Conservation (phyloP, 495 filamentous ascomycete species). For the Umbilicaria muhlenbergii region DNA sequence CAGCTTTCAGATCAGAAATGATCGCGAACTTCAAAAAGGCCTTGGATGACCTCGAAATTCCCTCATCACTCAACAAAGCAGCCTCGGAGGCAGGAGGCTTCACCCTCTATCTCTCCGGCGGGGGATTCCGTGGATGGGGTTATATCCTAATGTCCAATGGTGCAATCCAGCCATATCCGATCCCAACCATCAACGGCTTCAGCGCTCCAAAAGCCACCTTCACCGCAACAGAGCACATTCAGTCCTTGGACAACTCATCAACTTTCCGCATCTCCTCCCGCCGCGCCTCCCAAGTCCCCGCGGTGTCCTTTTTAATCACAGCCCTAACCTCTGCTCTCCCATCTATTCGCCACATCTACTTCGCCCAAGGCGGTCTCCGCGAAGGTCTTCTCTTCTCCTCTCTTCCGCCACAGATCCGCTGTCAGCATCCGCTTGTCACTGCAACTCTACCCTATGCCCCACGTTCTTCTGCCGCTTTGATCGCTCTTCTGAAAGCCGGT, state of each 20-base stretch:
- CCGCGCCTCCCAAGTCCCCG: constrained; percentile 65
- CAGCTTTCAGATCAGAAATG: constrained; percentile 39
- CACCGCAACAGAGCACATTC: constrained; percentile 24
- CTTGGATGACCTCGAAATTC: constrained; percentile 39
- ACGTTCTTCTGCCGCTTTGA: constrained; percentile 21
- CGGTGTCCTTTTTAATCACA: constrained; percentile 64
- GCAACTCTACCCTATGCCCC: constrained; percentile 38
- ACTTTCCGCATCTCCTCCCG: constrained; percentile 78
- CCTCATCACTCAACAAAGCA: constrained; percentile 29
- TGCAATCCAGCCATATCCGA: constrained; percentile 57
- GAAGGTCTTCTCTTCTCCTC: constrained; percentile 66
- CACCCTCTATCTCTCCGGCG: constrained; percentile 73
- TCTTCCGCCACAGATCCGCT: constrained; percentile 38
- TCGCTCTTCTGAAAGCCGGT: constrained; percentile 26
- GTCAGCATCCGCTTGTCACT: constrained; percentile 47
- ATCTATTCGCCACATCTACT: constrained; percentile 53
- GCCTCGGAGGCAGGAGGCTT: constrained; percentile 37
- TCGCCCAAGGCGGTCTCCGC: constrained; percentile 75
- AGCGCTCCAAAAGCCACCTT: constrained; percentile 46
- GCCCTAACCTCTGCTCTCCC: constrained; percentile 55
- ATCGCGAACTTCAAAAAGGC: constrained; percentile 41
- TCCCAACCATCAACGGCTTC: constrained; percentile 75
- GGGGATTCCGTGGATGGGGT: constrained; percentile 83
- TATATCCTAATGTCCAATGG: constrained; percentile 63
- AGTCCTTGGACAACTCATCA: constrained; percentile 11